Percentiles rank a stretch among this genome's conserved stretches.
Conservation (phyloP, 805 yeast species). For the Monosporozyma siamensis region DNA sequence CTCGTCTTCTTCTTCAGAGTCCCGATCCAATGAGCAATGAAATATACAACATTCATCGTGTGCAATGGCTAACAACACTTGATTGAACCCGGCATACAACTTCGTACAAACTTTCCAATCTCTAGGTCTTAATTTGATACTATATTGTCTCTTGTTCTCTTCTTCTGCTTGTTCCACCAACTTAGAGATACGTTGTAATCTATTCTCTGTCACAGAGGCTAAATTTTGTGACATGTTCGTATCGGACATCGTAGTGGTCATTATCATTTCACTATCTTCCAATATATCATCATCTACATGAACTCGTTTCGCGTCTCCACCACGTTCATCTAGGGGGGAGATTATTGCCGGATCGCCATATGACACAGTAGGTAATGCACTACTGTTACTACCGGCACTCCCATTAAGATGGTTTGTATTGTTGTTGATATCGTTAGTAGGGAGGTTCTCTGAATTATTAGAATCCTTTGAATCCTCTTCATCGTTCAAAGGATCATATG, state of each 20-base stretch:
- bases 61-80: slow-evolving; percentile 49
- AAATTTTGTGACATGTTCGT: neutral
- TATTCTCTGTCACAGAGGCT: neutral
- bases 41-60: slow-evolving; percentile 51
- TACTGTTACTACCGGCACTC: neutral
- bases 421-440: neutral
- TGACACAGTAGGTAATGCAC: neutral
- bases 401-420: neutral
- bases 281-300: neutral
- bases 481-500: slow-evolving; percentile 9
- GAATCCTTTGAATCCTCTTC: neutral
- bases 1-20: slow-evolving; percentile 11
- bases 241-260: neutral
- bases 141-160: slow-evolving; percentile 21
- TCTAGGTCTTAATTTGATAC: slow-evolving; percentile 43
- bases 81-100: slow-evolving; percentile 52
- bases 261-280: neutral
- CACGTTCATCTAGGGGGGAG: neutral
- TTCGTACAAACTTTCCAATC: slow-evolving; percentile 64
- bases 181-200: slow-evolving; percentile 13
- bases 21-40: slow-evolving; percentile 57
- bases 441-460: too few relatives aligned
- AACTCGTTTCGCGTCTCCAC: too few relatives aligned
- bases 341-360: neutral
- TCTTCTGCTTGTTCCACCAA: slow-evolving; percentile 20